Conservation (phyloP, 495 filamentous ascomycete genomes). For the Wilcoxina mikolae region DNA sequence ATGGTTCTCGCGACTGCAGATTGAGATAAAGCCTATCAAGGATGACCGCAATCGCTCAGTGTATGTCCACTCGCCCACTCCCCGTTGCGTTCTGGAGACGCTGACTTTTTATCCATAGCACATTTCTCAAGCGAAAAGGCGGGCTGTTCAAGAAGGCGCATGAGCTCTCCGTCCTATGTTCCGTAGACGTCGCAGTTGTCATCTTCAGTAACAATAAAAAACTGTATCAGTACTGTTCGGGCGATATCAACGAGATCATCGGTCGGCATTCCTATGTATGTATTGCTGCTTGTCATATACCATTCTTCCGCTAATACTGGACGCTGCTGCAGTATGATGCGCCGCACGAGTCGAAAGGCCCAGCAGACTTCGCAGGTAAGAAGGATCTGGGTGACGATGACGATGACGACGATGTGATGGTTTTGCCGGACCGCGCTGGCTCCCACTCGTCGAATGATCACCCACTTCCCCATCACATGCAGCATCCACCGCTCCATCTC, state of each 20-base stretch:
- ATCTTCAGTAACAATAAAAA: constrained; percentile 98
- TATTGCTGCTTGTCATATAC: constrained; percentile 18
- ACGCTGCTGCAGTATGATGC: constrained; percentile 56
- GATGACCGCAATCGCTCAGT: constrained; percentile 98
- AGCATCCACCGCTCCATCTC: constrained; percentile 62
- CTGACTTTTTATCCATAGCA: constrained; percentile 39
- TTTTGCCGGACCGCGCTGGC: constrained; percentile 31
- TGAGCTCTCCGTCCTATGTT: constrained; percentile 93
- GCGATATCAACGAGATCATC: constrained; percentile 80
- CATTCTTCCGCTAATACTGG: too few species aligned
- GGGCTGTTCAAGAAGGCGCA: constrained; percentile 99
- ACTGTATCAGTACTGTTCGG: constrained; percentile 90
- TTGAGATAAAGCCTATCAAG: constrained; percentile 99
- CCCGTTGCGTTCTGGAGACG: neutral
- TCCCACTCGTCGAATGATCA: constrained; percentile 16
- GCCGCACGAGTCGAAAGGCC: constrained; percentile 92
- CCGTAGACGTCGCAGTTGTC: constrained; percentile 94
- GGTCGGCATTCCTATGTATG: constrained; percentile 77
- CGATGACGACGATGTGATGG: constrained; percentile 61
- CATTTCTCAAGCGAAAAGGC: constrained; percentile 95
- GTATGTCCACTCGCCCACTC: constrained; percentile 44
- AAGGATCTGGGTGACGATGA: constrained; percentile 76
- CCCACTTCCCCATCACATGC: constrained; percentile 55
- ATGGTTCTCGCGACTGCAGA: constrained; percentile 35
- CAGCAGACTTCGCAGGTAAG: constrained; percentile 77